Evolutionary conservation across 768 basidiomycete species (phyloP).

Genomic region (Termitomyces sp.): DNA sequence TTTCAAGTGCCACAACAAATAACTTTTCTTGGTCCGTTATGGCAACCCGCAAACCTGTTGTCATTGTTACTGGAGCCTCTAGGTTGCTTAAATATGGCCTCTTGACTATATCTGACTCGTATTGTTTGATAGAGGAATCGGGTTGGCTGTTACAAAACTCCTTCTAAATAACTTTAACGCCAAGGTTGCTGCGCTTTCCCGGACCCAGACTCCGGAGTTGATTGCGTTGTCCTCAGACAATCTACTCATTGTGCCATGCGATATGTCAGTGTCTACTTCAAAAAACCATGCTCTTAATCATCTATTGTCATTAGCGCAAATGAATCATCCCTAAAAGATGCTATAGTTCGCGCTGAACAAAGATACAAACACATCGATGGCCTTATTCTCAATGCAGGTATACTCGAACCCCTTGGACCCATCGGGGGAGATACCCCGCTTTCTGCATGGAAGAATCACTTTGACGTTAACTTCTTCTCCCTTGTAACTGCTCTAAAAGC

Average conservation of each 20-base stretch:
- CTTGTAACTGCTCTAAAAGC: conserved; percentile 64
- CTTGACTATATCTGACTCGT: not conserved
- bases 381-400: conserved; percentile 82
- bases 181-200: conserved; percentile 71
- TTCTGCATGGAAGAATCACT: conserved; percentile 61
- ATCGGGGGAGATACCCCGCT: conserved; percentile 46
- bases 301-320: conserved; percentile 42
- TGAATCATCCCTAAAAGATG: conserved; percentile 45
- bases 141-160: conserved; percentile 68
- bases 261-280: conserved; percentile 53
- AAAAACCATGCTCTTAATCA: conserved; percentile 4
- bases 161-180: conserved; percentile 59
- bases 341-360: conserved; percentile 45
- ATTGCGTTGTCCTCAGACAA: conserved; percentile 38
- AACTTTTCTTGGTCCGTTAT: not conserved
- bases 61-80: conserved; percentile 84
- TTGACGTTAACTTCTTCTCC: conserved; percentile 89
- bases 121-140: conserved; percentile 48
- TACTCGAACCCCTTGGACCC: conserved; percentile 61
- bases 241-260: conserved; percentile 58
- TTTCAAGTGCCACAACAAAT: not conserved
- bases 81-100: conserved; percentile 34
- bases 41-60: conserved; percentile 38
- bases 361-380: conserved; percentile 66
- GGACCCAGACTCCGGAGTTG: conserved; percentile 64